Base-by-base conservation (phyloP, 106 monocot genomes). In the Platanthera guangdongensis region DNA sequence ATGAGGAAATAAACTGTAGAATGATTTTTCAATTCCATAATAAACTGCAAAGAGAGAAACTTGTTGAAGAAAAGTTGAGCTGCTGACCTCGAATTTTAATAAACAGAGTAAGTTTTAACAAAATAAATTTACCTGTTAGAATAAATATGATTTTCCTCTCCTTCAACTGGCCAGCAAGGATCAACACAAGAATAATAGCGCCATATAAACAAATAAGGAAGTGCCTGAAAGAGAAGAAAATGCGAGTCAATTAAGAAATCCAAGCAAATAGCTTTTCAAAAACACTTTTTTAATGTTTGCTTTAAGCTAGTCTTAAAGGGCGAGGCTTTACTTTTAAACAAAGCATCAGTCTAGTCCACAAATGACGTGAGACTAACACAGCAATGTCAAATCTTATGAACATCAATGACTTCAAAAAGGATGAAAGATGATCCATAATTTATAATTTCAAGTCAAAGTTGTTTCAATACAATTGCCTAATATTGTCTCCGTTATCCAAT, bases 21-120 rank as follows among this genome's bases (percentile, higher is more conserved):
- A 90, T 52, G 94, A 92, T 57, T 88, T 82, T 57, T 94, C 88
- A 46, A 99, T 52, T n/a, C 88, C 92, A 68, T 94, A 99, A 85
- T 90, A 94, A 81, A 65, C 99, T 99, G 94, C 68, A 83, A 84
- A 71, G 48, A 15, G 59, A 75, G 28, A 32, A 65, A 32, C 11
- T 0, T 30, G 25, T 65, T 65, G 69, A 84, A 70, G 9, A 22
- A 59, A 50, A 47, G n/a, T 48, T 47, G 13, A 76, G 10, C 9
- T 52, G 7, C 9, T 39, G 72, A 80, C 16, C 9, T 63, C 50
- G 1, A 47, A 47, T 13, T 6, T 51, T 21, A 28, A 45, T 9
- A 67, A 74, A 52, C 14, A 57, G 11, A 65, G 74, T 45, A 73
- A 22, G 57, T 81, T 16, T n/a, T 47, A 60, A 55, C 15, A 49